Evolutionary conservation across 805 yeast species (phyloP).

Genomic region (Suhomyces sp.): DNA sequence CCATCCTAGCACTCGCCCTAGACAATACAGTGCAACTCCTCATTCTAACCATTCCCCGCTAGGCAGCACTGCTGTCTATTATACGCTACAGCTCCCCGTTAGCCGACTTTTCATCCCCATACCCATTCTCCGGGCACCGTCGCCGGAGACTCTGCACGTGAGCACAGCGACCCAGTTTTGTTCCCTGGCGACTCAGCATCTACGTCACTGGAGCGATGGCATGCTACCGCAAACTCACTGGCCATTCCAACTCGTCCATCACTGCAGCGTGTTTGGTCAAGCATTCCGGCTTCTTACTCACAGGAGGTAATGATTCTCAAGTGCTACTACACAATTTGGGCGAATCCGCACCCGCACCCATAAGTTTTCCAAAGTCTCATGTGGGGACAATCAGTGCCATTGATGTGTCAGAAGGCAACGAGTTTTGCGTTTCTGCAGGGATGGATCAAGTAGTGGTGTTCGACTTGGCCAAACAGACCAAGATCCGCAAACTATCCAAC

Average conservation of each 20-base stretch:
- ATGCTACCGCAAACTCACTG: neutral
- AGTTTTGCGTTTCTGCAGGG: constrained; percentile 13
- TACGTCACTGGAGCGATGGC: neutral
- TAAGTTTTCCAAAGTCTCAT: constrained; percentile 16
- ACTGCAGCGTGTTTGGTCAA: constrained; percentile 14
- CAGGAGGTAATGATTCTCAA: constrained; percentile 20
- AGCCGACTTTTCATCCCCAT: neutral
- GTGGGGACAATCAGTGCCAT: constrained; percentile 16
- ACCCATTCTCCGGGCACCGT: neutral
- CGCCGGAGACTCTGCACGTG: neutral
- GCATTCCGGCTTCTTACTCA: constrained; percentile 14
- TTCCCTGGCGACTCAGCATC: neutral
- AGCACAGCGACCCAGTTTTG: neutral
- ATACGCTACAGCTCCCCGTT: neutral
- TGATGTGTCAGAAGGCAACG: constrained; percentile 9
- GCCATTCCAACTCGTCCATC: constrained; percentile 16
- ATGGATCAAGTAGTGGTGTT: constrained; percentile 14
- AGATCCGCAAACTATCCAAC: constrained; percentile 7
- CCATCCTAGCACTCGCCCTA: neutral
- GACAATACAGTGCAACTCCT: neutral
- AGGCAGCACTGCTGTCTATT: neutral
- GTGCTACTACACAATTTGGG: constrained; percentile 14
- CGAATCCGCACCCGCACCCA: constrained; percentile 1
- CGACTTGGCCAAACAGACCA: constrained; percentile 18
- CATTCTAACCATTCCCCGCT: neutral